These are phyloP conservation scores for Adenanthera pavonina DNA, from an alignment of 306 rosid genomes.

Conservation along the genomic window DNA sequence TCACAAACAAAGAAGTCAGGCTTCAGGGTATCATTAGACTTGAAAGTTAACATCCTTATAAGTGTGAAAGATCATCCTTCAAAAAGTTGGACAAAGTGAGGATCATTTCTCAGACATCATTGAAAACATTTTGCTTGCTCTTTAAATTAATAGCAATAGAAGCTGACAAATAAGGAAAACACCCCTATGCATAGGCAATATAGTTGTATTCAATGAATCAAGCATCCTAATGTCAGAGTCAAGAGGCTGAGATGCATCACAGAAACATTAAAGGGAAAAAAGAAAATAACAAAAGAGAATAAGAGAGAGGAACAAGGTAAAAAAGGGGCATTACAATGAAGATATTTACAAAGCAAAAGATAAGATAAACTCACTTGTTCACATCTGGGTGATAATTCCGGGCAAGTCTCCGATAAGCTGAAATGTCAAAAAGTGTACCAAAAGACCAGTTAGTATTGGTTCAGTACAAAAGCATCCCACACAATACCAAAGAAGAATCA, in stretches of 20 bases:
- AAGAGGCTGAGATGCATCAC: not conserved
- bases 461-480: slow-evolving; percentile 17
- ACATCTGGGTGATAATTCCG: slow-evolving; percentile 96
- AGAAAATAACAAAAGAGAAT: not conserved
- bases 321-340: slow-evolving; percentile 27
- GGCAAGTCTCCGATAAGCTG: slow-evolving; percentile 98
- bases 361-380: slow-evolving; percentile 75
- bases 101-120: not conserved
- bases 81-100: slow-evolving; percentile 1
- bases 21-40: not conserved
- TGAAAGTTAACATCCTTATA: not conserved
- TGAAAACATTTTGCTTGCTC: not conserved
- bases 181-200: not conserved
- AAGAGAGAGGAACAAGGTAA: slow-evolving; percentile 13
- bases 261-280: not conserved
- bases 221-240: slow-evolving; percentile 1
- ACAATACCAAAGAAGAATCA: slow-evolving; percentile 24
- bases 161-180: not conserved
- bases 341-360: slow-evolving; percentile 5
- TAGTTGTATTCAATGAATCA: not conserved
- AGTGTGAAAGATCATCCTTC: not conserved
- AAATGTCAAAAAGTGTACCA: slow-evolving; percentile 42
- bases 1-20: not conserved
- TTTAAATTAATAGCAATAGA: not conserved
- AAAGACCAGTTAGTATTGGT: not conserved